Evolutionary conservation across 1,284 basidiomycete species (phyloP).

Genomic region (Vanrija sp.): DNA sequence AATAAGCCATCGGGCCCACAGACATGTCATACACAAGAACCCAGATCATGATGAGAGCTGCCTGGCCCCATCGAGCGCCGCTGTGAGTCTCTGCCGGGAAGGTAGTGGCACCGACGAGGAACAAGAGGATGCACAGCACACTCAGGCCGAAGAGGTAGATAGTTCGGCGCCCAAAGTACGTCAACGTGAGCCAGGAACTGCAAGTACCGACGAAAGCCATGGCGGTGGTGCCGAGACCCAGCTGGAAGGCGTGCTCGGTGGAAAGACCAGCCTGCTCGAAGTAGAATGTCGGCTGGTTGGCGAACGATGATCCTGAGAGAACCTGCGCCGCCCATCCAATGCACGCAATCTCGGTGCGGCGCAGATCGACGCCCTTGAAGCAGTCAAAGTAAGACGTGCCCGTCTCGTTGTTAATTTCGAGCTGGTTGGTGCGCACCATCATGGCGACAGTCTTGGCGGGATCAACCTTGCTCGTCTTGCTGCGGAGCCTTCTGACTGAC

Average conservation of each 20-base stretch:
- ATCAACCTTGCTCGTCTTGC: conserved; percentile 17
- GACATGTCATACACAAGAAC: conserved; percentile 19
- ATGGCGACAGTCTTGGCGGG: conserved; percentile 30
- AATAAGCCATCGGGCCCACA: conserved; percentile 35
- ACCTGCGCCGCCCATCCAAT: conserved; percentile 19
- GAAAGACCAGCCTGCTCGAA: conserved; percentile 21
- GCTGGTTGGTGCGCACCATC: conserved; percentile 34
- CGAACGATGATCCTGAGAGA: conserved; percentile 23
- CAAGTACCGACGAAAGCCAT: conserved; percentile 24
- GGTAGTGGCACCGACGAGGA: conserved; percentile 45
- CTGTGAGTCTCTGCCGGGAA: conserved; percentile 2
- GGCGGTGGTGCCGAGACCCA: conserved; percentile 6
- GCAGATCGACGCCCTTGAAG: conserved; percentile 26
- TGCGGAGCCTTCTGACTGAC: conserved; percentile 16
- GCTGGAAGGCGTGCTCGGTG: conserved; percentile 12
- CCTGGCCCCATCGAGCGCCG: conserved; percentile 3
- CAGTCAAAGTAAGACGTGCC: conserved; percentile 26
- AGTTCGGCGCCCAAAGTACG: conserved; percentile 46
- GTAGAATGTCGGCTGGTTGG: conserved; percentile 24
- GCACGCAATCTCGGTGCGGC: conserved; percentile 18
- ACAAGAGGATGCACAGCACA: conserved; percentile 43
- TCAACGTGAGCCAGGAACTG: conserved; percentile 23
- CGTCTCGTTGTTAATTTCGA: conserved; percentile 22
- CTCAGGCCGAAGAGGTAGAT: conserved; percentile 50
- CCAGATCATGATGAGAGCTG: conserved; percentile 14